phyloP scores from a whole-genome alignment of 139 green algal genomes.

The Tetradesmus lagerheimii region DNA sequence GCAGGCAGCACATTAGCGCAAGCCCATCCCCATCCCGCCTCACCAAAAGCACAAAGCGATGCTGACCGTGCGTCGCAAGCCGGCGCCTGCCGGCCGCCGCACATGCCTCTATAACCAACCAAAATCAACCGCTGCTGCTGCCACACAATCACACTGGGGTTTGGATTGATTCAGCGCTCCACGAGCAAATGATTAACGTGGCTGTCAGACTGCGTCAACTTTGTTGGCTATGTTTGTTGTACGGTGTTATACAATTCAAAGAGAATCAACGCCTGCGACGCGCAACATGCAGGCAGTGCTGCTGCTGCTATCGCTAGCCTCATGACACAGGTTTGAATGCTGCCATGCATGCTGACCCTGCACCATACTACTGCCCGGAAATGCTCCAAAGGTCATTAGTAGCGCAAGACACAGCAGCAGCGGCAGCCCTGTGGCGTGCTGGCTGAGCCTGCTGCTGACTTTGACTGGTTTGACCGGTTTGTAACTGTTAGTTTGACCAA shows the following conservation, averaged over 20 bases:
- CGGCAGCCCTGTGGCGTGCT: neutral
- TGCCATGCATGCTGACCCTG: neutral
- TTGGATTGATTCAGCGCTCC: neutral
- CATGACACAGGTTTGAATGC: neutral
- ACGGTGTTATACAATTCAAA: neutral
- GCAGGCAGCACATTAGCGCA: neutral
- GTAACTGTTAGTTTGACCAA: too few species aligned
- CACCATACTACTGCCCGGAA: neutral
- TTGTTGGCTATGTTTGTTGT: constrained; percentile 2
- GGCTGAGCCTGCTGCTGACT: neutral
- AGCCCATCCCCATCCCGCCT: neutral
- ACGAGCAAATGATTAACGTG: neutral
- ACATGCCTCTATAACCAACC: neutral
- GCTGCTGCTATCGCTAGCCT: neutral
- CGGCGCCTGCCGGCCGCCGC: too few species aligned
- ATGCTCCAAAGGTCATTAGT: neutral
- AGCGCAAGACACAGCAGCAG: neutral
- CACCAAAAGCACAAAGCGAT: neutral
- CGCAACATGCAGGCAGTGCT: neutral
- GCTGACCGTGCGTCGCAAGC: neutral
- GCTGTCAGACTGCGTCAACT: neutral
- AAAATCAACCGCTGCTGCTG: neutral
- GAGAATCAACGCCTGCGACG: neutral
- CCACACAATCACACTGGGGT: neutral
- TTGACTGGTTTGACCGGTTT: too few species aligned